These are phyloP conservation scores for Melampsora americana DNA, from an alignment of 1,284 basidiomycete species.

Conservation along the genomic window DNA sequence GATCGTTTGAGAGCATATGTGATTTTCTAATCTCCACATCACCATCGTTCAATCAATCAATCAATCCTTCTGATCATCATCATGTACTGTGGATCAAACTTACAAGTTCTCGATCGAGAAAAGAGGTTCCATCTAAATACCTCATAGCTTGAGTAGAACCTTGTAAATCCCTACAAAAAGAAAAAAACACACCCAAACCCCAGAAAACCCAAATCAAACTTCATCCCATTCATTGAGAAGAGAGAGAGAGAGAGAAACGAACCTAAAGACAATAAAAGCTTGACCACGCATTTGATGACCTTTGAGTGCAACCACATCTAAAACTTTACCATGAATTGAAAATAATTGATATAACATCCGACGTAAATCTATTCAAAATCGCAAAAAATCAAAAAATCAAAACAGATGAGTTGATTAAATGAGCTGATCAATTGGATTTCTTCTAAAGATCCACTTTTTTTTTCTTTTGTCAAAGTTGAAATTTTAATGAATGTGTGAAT, in stretches of 20 bases:
- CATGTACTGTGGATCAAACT: constrained; percentile 16
- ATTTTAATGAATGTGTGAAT: too few relatives aligned
- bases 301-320: constrained; percentile 93
- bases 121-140: constrained; percentile 37
- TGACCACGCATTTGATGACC: constrained; percentile 83
- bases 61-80: neutral
- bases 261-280: constrained; percentile 92
- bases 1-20: constrained; percentile 36
- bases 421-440: neutral
- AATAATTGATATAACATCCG: constrained; percentile 83
- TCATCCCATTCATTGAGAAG: neutral
- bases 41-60: too few relatives aligned
- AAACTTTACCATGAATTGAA: constrained; percentile 83
- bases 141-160: constrained; percentile 44
- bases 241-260: constrained; percentile 60
- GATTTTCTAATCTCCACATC: constrained; percentile 37
- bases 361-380: constrained; percentile 77
- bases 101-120: constrained; percentile 40
- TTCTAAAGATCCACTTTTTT: neutral
- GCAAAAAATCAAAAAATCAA: too few relatives aligned
- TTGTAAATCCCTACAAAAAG: constrained; percentile 37
- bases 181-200: neutral
- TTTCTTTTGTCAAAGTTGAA: too few relatives aligned
- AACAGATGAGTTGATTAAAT: neutral
- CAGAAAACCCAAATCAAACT: neutral